These are phyloP conservation scores for Abortiporus biennis DNA, from an alignment of 1,284 basidiomycete species.

Conservation along the genomic window DNA sequence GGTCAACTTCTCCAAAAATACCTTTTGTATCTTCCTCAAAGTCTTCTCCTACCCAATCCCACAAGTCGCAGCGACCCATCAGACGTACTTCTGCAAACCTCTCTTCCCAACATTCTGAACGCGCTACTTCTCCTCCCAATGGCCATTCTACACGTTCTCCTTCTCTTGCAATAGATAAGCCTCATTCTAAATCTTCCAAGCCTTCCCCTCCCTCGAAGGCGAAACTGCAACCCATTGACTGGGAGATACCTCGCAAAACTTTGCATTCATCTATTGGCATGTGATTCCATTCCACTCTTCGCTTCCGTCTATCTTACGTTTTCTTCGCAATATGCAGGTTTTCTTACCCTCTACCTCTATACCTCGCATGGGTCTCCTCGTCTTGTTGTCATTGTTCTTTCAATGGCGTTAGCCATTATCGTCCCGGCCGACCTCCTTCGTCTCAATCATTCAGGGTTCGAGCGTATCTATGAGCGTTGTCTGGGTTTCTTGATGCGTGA, in stretches of 20 bases:
- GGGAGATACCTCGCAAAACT: slow-evolving; percentile 90
- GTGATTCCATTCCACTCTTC: slow-evolving; percentile 22
- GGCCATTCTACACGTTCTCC: not conserved
- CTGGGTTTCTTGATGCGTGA: slow-evolving; percentile 94
- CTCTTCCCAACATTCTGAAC: slow-evolving; percentile 3
- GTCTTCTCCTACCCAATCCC: slow-evolving; percentile 9
- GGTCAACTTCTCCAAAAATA: slow-evolving; percentile 40
- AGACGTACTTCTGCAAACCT: slow-evolving; percentile 15
- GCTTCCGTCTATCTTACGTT: slow-evolving; percentile 4
- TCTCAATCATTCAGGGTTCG: slow-evolving; percentile 66
- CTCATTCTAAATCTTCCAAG: not conserved
- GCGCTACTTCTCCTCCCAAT: slow-evolving; percentile 7
- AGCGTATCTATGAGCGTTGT: slow-evolving; percentile 66
- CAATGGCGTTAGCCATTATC: slow-evolving; percentile 65
- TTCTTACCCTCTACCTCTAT: slow-evolving; percentile 80
- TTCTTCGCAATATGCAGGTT: slow-evolving; percentile 43
- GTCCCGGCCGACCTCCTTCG: slow-evolving; percentile 77
- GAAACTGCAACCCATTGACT: slow-evolving; percentile 34
- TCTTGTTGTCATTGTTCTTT: slow-evolving; percentile 61
- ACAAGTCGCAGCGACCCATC: not conserved
- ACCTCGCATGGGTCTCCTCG: slow-evolving; percentile 47
- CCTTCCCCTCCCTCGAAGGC: slow-evolving; percentile 1
- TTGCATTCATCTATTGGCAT: slow-evolving; percentile 88
- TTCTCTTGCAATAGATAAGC: not conserved
- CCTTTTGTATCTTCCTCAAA: slow-evolving; percentile 26